A percentile compares a stretch with the other conserved stretches of the same genome.
Evolutionary conservation across 441 rosid genomes (phyloP).

Genomic region (Euphorbia celastroides): DNA sequence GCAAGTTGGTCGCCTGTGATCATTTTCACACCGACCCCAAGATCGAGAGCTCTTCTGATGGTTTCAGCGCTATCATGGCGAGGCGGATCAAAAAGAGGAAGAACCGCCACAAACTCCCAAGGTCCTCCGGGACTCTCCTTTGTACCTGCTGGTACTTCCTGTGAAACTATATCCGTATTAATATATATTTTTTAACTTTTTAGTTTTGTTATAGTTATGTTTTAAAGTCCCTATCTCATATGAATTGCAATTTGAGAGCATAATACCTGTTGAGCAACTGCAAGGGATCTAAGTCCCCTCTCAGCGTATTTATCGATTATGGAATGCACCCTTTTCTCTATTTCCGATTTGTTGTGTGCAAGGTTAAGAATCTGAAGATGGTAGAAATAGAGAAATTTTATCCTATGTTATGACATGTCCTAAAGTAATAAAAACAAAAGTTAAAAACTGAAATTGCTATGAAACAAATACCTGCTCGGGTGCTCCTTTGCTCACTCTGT

Average conservation of each 20-base stretch:
- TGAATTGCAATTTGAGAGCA: too few species aligned
- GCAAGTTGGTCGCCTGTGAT: conserved; percentile 97
- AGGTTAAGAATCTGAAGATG: conserved; percentile 56
- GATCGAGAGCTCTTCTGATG: conserved; percentile 80
- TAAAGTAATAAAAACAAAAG: not conserved
- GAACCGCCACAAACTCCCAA: conserved; percentile 32
- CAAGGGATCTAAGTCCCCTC: conserved; percentile 89
- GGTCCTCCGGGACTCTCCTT: conserved; percentile 30
- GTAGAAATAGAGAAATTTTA: too few species aligned
- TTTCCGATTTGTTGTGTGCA: conserved; percentile 56
- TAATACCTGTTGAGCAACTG: conserved; percentile 32
- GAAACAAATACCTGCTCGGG: conserved; percentile 70
- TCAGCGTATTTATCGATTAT: conserved; percentile 84
- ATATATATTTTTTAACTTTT: too few species aligned
- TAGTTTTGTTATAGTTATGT: too few species aligned
- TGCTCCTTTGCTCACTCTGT: conserved; percentile 94
- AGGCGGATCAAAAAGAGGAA: conserved; percentile 33
- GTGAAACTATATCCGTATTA: not conserved
- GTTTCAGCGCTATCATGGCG: conserved; percentile 92
- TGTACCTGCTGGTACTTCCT: conserved; percentile 27
- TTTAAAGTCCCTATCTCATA: too few species aligned
- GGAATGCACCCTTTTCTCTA: conserved; percentile 56
- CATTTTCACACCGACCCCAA: conserved; percentile 97
- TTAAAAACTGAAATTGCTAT: conserved; percentile 6
- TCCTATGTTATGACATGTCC: not conserved